phyloP scores from a whole-genome alignment of 2,329 filamentous ascomycete genomes.

The Hypomyces rosellus region DNA sequence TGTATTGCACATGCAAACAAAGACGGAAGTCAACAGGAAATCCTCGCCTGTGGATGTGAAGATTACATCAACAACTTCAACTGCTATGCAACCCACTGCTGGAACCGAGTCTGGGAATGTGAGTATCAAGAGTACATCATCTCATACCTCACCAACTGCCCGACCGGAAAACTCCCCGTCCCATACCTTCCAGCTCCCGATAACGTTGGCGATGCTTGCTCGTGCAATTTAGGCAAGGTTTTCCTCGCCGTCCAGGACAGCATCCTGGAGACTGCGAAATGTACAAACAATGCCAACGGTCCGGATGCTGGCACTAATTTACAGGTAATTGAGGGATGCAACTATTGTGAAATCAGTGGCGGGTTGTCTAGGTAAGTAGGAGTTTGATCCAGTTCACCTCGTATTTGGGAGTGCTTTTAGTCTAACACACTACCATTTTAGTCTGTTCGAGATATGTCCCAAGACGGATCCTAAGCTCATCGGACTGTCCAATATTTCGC shows the following conservation, averaged over 20 bases:
- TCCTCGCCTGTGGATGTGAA: slow-evolving; percentile 18
- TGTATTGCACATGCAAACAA: slow-evolving; percentile 14
- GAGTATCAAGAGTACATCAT: slow-evolving; percentile 32
- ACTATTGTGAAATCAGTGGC: slow-evolving; percentile 30
- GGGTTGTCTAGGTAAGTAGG: slow-evolving; percentile 25
- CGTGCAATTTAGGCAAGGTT: slow-evolving; percentile 30
- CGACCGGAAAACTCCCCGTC: slow-evolving; percentile 23
- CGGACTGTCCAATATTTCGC: slow-evolving; percentile 14
- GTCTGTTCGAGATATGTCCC: slow-evolving; percentile 21
- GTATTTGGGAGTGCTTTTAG: too few species aligned
- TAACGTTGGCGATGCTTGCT: slow-evolving; percentile 28
- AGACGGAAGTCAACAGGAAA: slow-evolving; percentile 14
- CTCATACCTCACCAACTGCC: slow-evolving; percentile 27
- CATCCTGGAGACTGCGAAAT: slow-evolving; percentile 13
- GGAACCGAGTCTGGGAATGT: slow-evolving; percentile 34
- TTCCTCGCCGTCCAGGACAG: slow-evolving; percentile 15
- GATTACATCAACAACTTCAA: slow-evolving; percentile 24
- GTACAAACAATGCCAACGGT: slow-evolving; percentile 17
- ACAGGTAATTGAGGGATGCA: slow-evolving; percentile 23
- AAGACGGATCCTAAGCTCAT: slow-evolving; percentile 21
- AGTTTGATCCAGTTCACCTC: too few species aligned
- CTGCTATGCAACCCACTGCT: slow-evolving; percentile 31
- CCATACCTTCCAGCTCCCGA: slow-evolving; percentile 33
- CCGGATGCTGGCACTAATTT: slow-evolving; percentile 16
- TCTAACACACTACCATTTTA: too few species aligned